Evolutionary conservation across 2,329 filamentous ascomycete species (phyloP).

Genomic region (Colletotrichum sp.): DNA sequence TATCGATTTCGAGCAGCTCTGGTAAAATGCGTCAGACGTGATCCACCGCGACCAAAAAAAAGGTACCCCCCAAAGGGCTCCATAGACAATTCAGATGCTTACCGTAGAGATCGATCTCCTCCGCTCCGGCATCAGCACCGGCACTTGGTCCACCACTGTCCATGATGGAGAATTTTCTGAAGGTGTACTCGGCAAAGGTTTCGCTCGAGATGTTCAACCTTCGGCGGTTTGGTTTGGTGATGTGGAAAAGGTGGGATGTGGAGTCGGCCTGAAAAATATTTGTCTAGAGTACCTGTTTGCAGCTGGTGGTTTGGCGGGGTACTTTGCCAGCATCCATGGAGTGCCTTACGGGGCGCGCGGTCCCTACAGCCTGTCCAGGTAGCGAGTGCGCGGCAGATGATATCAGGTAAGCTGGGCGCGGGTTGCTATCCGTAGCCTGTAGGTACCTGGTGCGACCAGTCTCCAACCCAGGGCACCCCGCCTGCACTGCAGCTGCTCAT

Average conservation of each 20-base stretch:
- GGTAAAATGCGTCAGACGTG: constrained; percentile 23
- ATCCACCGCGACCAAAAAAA: constrained; percentile 17
- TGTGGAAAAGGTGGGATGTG: constrained; percentile 20
- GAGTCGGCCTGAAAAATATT: constrained; percentile 20
- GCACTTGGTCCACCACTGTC: constrained; percentile 22
- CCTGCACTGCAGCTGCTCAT: not conserved
- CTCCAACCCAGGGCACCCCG: not conserved
- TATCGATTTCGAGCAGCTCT: constrained; percentile 83
- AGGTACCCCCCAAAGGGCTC: constrained; percentile 7
- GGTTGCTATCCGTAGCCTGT: not conserved
- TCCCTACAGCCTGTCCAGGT: not conserved
- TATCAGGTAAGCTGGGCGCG: not conserved
- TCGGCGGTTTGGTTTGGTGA: constrained; percentile 13
- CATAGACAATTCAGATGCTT: constrained; percentile 27
- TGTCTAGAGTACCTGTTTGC: constrained; percentile 2
- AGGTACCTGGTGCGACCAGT: not conserved
- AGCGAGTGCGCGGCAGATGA: not conserved
- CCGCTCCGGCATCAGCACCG: constrained; percentile 22
- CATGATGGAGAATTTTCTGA: constrained; percentile 21
- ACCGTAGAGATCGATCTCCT: constrained; percentile 69
- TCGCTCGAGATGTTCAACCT: constrained; percentile 17
- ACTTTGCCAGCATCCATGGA: not conserved
- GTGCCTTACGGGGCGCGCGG: constrained; percentile 4
- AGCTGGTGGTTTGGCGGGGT: constrained; percentile 15
- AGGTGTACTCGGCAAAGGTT: constrained; percentile 10